Conservation (phyloP, 2,329 filamentous ascomycete species). For the Fusarium albosuccineum region DNA sequence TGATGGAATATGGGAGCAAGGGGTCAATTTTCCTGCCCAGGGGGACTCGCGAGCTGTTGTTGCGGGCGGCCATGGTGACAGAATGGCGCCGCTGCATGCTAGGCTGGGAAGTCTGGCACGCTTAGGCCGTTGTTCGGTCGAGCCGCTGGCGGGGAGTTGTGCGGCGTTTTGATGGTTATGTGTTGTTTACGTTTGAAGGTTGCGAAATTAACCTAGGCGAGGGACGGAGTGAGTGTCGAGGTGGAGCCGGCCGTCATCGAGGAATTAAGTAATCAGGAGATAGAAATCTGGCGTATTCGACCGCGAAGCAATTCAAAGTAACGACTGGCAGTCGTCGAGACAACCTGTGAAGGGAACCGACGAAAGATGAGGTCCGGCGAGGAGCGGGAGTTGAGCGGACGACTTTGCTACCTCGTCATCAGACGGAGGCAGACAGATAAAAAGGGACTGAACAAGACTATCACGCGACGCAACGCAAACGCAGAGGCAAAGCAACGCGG, state of each 20-base stretch:
- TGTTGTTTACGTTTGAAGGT: conserved; percentile 22
- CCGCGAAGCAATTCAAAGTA: conserved; percentile 44
- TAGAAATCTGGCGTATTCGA: conserved; percentile 31
- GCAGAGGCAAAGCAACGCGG: conserved; percentile 36
- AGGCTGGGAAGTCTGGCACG: conserved; percentile 39
- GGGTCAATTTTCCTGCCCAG: conserved; percentile 50
- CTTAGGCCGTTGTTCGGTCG: conserved; percentile 33
- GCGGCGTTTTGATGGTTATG: conserved; percentile 22
- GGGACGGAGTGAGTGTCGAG: conserved; percentile 42
- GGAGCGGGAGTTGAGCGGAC: conserved; percentile 33
- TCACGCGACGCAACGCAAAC: conserved; percentile 38
- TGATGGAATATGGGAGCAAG: conserved; percentile 51
- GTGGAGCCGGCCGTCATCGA: conserved; percentile 47
- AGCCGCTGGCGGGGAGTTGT: conserved; percentile 17
- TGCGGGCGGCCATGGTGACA: conserved; percentile 52
- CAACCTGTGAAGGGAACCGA: conserved; percentile 43
- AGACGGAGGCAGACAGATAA: conserved; percentile 40
- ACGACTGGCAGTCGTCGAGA: conserved; percentile 49
- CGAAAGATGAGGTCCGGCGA: conserved; percentile 44
- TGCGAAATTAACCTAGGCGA: conserved; percentile 35
- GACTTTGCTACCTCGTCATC: conserved; percentile 42
- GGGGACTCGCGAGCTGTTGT: conserved; percentile 50
- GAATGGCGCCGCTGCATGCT: conserved; percentile 49
- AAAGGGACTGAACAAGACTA: conserved; percentile 31
- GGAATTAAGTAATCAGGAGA: conserved; percentile 38